Base-by-base conservation (phyloP, 192 early-diverging fungal species). In the Coemansia pectinata region DNA sequence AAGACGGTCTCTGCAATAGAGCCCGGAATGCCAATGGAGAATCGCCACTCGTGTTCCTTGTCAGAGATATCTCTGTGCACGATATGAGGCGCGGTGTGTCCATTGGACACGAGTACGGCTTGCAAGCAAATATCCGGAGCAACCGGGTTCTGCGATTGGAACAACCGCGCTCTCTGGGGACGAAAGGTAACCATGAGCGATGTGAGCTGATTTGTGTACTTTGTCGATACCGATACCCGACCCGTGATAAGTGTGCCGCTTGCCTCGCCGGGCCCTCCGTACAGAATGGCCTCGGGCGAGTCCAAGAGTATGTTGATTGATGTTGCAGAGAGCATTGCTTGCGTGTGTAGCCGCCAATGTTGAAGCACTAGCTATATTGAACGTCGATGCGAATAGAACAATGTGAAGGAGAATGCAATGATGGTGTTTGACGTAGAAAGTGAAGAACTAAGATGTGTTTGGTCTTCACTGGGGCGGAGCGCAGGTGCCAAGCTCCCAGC, bases 211-310 rank as follows among this genome's bases (percentile, higher is more conserved):
- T 27, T 60, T 17, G 45, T 52, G 53, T 60, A 25, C 50, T 42
- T 72, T 23, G 58, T 12, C 12, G 66, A 17, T 34, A 83, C 70
- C 1, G 70, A 66, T 11, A 83, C 76, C 1, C 81, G 66, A 2
- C 81, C 81, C 0, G 81, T 73, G 14, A 83, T 48, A 38, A 69
- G 65, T 5, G 72, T 52, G 58, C 45, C 63, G 25, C 66, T 66
- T 5, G 81, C 76, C 27, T 75, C 72, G 3, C 61, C 34, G 11
- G 81, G 81, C 8, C 81, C 76, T 50, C 81, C 81, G 29, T 68
- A 70, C 36, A 83, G 67, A 12, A 73, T 55, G 48, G 58, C 72
- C 11, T 83, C 72, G 27, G 47, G 40, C 21, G 76, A 69, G 64
- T 78, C 76, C 12, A 63, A 70, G 11, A 59, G 41, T 25, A 83